Base-by-base conservation (phyloP, 2,329 filamentous ascomycete genomes). In the Fusarium redolens region DNA sequence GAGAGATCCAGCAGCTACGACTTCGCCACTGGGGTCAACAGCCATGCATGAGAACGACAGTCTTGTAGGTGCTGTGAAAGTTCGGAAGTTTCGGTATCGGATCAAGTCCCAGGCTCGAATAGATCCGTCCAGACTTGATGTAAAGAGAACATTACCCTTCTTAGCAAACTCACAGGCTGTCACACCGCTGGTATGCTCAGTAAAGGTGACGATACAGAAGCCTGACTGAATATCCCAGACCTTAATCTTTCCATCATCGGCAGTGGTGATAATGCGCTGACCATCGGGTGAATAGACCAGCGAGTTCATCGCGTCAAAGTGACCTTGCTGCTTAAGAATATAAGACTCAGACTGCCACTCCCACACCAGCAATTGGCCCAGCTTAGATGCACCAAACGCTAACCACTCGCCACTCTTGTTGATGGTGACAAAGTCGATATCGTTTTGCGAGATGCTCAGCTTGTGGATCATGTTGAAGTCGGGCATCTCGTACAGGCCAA, bases 301-400 rank as follows among this genome's bases (percentile, higher is more conserved):
- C 1, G 95, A 90, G 82, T 98, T 98, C 90, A 98, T 95, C 4
- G 94, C 93, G 81, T 99, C 96, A 73, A 97, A 95, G 82, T 99
- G 96, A 0, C 96, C 96, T 82, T 98, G 96, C 79, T 99, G 96
- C 83, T 99, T 99, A 52, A 99, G 86, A 65, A 99, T 97, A 82
- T 99, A 99, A 10, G 96, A 98, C 82, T 99, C 97, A 0, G 96
- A 99, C 80, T 98, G 96, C 95, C 97, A 99, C 81, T 99, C 96
- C 96, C 96, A 99, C 7, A 99, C 96, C 7, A 99, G 85, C n/a
- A 99, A 86, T 80, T 99, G 96, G 1, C 97, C 97, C 9, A 97
- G 88, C 78, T 97, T 97, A 4, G 96, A 97, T 1, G 97, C 96
- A 18, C 96, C 96, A 81, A 99, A 98, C 1, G 97, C 97, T 28